These are phyloP conservation scores for Lathyrus sativus DNA, from an alignment of 306 rosid species.

Conservation along the genomic window DNA sequence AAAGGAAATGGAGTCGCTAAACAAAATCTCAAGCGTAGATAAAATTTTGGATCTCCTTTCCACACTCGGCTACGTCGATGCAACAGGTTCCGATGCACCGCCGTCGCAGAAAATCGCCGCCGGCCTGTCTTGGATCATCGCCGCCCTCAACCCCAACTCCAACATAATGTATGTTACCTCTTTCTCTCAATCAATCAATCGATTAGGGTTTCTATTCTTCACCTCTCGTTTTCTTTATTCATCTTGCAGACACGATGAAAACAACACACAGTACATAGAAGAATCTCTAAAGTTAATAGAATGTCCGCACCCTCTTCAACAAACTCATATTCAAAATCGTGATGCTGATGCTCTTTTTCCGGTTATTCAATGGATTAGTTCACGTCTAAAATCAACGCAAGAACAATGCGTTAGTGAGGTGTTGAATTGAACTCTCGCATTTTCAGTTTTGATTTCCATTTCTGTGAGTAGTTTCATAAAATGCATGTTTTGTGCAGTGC, in stretches of 20 bases:
- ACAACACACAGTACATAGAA: slow-evolving; percentile 34
- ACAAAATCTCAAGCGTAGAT: not conserved
- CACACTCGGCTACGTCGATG: slow-evolving; percentile 42
- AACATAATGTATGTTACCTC: slow-evolving; percentile 40
- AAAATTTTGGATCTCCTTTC: slow-evolving; percentile 41
- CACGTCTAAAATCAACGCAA: slow-evolving; percentile 33
- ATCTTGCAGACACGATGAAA: slow-evolving; percentile 38
- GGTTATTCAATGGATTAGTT: slow-evolving; percentile 52
- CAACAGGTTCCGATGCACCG: slow-evolving; percentile 28
- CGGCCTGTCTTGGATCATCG: slow-evolving; percentile 51
- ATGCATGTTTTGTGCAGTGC: slow-evolving; percentile 21
- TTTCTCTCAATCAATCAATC: slow-evolving; percentile 15
- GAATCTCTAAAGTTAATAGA: slow-evolving; percentile 49
- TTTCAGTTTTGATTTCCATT: slow-evolving; percentile 4
- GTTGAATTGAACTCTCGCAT: not conserved
- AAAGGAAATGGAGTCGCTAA: not conserved
- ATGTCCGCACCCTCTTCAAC: slow-evolving; percentile 53
- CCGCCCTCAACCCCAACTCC: slow-evolving; percentile 28
- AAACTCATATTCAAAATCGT: slow-evolving; percentile 34
- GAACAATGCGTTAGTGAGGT: slow-evolving; percentile 38
- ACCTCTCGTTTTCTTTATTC: not conserved
- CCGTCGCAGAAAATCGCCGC: slow-evolving; percentile 42
- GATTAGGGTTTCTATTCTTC: slow-evolving; percentile 26
- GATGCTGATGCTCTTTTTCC: slow-evolving; percentile 45
- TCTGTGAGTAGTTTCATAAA: not conserved